Conservation (phyloP, 2,329 filamentous ascomycete species). For the Xylariomycetidae sp. region DNA sequence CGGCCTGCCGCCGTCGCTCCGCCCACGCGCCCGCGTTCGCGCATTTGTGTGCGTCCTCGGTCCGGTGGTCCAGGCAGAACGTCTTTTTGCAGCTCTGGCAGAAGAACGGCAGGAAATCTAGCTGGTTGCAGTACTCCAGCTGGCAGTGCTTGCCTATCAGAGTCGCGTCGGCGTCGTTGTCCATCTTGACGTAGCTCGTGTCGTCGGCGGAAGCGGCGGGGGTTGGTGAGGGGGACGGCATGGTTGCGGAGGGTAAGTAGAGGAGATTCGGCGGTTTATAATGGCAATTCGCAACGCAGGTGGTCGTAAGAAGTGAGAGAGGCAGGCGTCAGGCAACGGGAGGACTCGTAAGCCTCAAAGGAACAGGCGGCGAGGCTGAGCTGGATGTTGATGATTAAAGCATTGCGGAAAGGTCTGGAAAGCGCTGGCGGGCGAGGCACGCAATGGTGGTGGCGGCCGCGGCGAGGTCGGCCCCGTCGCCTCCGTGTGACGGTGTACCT, state of each 20-base stretch:
- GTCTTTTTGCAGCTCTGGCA: conserved; percentile 83
- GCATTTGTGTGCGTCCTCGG: conserved; percentile 73
- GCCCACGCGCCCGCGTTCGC: conserved; percentile 57
- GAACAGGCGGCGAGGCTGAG: conserved; percentile 13
- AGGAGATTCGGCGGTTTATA: no score
- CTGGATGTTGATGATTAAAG: conserved; percentile 19
- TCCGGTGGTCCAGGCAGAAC: conserved; percentile 91
- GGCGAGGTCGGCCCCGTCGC: background rate
- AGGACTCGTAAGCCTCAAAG: conserved; percentile 19
- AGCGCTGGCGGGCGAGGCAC: conserved; percentile 7
- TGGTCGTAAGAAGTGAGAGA: no score
- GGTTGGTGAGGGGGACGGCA: conserved; percentile 49
- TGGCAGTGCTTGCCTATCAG: conserved; percentile 89
- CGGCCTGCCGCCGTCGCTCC: conserved; percentile 46
- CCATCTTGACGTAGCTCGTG: conserved; percentile 65
- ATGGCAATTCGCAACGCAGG: conserved; percentile 1
- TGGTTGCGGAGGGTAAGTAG: conserved; percentile 25
- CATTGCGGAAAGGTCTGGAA: conserved; percentile 20
- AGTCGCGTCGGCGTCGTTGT: conserved; percentile 66
- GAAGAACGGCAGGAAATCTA: conserved; percentile 92
- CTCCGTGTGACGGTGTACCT: no score
- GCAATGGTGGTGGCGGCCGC: conserved; percentile 2
- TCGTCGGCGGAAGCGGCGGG: conserved; percentile 34
- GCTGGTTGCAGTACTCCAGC: conserved; percentile 82
- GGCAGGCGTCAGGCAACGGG: conserved; percentile 13